Conservation (phyloP, 2,329 filamentous ascomycete species). For the Zalaria sp. region DNA sequence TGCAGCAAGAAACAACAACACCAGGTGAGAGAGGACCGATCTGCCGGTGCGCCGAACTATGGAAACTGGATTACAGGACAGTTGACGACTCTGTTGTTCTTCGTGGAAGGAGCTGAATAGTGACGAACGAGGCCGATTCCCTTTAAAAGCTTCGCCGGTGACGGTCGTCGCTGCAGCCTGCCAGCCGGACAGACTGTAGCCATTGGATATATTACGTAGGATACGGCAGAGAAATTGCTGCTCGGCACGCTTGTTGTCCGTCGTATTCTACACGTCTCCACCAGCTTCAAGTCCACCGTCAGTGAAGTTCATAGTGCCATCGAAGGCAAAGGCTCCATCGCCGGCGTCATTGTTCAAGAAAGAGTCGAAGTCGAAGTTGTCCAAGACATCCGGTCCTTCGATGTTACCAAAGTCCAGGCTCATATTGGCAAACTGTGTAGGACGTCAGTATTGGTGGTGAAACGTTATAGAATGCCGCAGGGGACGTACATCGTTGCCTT, state of each 20-base stretch:
- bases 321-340: slow-evolving; percentile 21
- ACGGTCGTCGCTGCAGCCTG: too few species aligned
- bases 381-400: slow-evolving; percentile 49
- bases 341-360: slow-evolving; percentile 46
- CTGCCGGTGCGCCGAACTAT: too few species aligned
- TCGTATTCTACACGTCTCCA: slow-evolving; percentile 6
- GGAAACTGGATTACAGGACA: too few species aligned
- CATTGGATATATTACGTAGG: too few species aligned
- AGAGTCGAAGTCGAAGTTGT: slow-evolving; percentile 54
- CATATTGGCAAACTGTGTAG: slow-evolving; percentile 17
- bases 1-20: too few species aligned
- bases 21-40: too few species aligned
- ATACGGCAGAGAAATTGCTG: too few species aligned
- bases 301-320: slow-evolving; percentile 22
- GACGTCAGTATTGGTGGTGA: not conserved
- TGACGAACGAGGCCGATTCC: too few species aligned
- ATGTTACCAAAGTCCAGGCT: slow-evolving; percentile 26
- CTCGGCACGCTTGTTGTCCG: not conserved
- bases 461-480: not conserved
- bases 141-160: too few species aligned
- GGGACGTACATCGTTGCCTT: slow-evolving; percentile 19
- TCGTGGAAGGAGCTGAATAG: too few species aligned
- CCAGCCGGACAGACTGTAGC: too few species aligned
- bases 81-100: too few species aligned
- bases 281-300: slow-evolving; percentile 10